phyloP scores from a whole-genome alignment of 2,329 filamentous ascomycete genomes.

The Colletotrichum sidae region DNA sequence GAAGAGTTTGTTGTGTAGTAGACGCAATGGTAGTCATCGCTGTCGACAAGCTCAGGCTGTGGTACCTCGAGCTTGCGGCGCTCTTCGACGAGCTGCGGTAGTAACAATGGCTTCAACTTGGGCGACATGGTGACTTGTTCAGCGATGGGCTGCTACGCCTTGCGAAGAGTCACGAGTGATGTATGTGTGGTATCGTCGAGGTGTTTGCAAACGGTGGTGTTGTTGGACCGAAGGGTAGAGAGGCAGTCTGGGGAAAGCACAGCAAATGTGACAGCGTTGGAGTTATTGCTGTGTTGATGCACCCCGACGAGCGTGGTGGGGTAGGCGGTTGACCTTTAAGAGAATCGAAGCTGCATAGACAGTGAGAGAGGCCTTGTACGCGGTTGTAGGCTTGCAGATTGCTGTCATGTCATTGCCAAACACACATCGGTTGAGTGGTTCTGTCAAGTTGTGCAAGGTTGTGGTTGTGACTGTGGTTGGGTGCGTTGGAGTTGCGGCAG shows the following conservation, averaged over 20 bases:
- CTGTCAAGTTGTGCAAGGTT: slow-evolving; percentile 31
- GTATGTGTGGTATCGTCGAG: not conserved
- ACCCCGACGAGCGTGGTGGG: slow-evolving; percentile 22
- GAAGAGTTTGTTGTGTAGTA: slow-evolving; percentile 65
- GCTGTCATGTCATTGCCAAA: slow-evolving; percentile 25
- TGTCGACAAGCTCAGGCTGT: slow-evolving; percentile 42
- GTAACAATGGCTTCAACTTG: slow-evolving; percentile 63
- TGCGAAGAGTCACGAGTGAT: not conserved
- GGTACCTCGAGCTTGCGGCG: slow-evolving; percentile 55
- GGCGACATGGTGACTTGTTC: slow-evolving; percentile 53
- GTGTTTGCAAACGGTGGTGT: slow-evolving; percentile 1
- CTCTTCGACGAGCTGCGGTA: slow-evolving; percentile 66
- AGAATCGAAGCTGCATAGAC: slow-evolving; percentile 18
- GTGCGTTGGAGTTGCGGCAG: slow-evolving; percentile 11
- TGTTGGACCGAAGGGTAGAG: slow-evolving; percentile 11
- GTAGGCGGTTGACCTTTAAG: slow-evolving; percentile 13
- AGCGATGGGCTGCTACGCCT: slow-evolving; percentile 14
- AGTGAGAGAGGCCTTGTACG: slow-evolving; percentile 7
- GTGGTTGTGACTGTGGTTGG: slow-evolving; percentile 16
- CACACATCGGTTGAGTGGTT: slow-evolving; percentile 15
- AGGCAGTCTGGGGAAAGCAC: slow-evolving; percentile 12
- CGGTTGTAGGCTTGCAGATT: slow-evolving; percentile 8
- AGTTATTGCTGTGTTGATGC: slow-evolving; percentile 4
- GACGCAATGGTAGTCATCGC: slow-evolving; percentile 51
- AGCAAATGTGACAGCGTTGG: slow-evolving; percentile 21